Percentiles rank a stretch among this genome's conserved stretches.
Conservation (phyloP, 768 basidiomycete genomes). For the Tephrocybe sp. region DNA sequence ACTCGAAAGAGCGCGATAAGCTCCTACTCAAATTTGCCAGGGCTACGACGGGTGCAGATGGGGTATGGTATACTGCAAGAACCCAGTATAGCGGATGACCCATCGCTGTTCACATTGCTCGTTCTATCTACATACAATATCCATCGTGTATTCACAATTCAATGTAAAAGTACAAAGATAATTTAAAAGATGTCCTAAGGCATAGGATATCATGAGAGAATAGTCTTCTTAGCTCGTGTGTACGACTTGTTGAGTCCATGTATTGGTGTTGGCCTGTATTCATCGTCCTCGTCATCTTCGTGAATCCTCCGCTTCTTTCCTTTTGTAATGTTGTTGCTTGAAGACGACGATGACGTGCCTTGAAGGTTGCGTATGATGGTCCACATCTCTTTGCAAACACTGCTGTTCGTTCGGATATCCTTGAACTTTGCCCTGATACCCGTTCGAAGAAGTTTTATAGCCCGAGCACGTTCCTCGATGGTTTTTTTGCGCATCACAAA, state of each 20-base stretch:
- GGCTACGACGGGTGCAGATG: constrained; percentile 65
- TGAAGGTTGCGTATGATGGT: constrained; percentile 43
- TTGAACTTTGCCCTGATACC: constrained; percentile 53
- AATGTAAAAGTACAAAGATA: not conserved
- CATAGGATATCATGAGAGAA: constrained; percentile 5
- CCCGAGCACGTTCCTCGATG: constrained; percentile 48
- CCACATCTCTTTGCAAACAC: constrained; percentile 61
- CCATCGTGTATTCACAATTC: no score
- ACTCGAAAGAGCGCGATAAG: constrained; percentile 85
- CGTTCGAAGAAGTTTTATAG: constrained; percentile 57
- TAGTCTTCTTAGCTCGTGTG: constrained; percentile 38
- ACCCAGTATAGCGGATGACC: constrained; percentile 54
- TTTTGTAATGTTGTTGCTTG: constrained; percentile 15
- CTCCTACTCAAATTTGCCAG: constrained; percentile 85
- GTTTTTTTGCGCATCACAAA: constrained; percentile 49
- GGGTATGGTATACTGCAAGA: constrained; percentile 74
- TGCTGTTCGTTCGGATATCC: constrained; percentile 66
- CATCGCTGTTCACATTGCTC: not conserved
- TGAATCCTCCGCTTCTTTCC: constrained; percentile 31
- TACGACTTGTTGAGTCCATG: constrained; percentile 37
- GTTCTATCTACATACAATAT: not conserved
- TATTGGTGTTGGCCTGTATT: constrained; percentile 48
- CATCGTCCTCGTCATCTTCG: constrained; percentile 40
- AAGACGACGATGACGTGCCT: constrained; percentile 23
- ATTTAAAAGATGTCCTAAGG: no score